Conservation (phyloP, 306 rosid genomes). For the Trifolium subterraneum region DNA sequence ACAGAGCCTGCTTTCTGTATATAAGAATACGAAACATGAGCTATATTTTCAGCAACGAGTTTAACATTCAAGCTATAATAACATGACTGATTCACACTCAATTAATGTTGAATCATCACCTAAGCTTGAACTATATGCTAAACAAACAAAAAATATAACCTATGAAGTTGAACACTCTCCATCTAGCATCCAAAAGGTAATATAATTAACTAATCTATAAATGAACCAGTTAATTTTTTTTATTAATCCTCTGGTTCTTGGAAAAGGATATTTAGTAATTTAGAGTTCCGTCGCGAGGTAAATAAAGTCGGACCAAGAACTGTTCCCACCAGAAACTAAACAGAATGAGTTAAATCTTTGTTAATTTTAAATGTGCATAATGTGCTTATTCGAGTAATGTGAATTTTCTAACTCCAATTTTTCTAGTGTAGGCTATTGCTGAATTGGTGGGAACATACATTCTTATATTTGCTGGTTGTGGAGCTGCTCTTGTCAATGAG, state of each 20-base stretch:
- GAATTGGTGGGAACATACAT: conserved; percentile 55
- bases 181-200: conserved; percentile 43
- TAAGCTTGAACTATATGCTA: conserved; percentile 37
- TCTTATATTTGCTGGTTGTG: conserved; percentile 61
- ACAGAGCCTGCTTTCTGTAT: background rate
- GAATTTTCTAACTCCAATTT: background rate
- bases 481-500: conserved; percentile 52
- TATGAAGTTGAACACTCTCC: conserved; percentile 34
- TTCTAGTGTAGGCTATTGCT: conserved; percentile 46
- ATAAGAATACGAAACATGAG: conserved; percentile 13
- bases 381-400: too few species aligned
- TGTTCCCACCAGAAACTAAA: too few species aligned
- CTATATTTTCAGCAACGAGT: conserved; percentile 2
- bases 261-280: too few species aligned
- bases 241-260: too few species aligned
- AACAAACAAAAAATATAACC: conserved; percentile 8
- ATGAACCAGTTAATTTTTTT: too few species aligned
- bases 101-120: conserved; percentile 35
- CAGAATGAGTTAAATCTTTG: too few species aligned
- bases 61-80: conserved; percentile 30
- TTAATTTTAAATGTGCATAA: too few species aligned
- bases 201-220: conserved; percentile 4
- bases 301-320: too few species aligned
- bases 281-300: too few species aligned
- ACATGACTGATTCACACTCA: conserved; percentile 51